Conservation (phyloP, 345 rosid species). For the Cochlearia excelsa region DNA sequence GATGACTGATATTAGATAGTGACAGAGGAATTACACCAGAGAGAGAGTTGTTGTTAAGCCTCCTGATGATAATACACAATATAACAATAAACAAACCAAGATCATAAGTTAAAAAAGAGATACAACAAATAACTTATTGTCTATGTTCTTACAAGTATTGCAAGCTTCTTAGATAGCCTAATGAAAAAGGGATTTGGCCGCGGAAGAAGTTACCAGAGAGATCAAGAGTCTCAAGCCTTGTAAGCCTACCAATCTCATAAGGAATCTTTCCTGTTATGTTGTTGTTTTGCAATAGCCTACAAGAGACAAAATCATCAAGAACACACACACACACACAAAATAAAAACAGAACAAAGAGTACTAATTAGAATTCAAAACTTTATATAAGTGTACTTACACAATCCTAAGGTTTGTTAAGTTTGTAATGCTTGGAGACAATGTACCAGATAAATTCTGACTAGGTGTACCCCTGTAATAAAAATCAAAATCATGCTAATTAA, state of each 20-base stretch:
- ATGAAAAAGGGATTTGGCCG: conserved; percentile 62
- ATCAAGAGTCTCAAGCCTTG: conserved; percentile 82
- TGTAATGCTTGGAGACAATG: conserved; percentile 80
- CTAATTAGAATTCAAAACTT: background rate
- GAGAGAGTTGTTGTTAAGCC: conserved; percentile 88
- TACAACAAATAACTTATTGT: too few species aligned
- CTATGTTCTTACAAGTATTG: conserved; percentile 70
- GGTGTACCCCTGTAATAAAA: conserved; percentile 64
- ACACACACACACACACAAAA: background rate
- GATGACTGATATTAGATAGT: conserved; percentile 82
- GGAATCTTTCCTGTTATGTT: conserved; percentile 90
- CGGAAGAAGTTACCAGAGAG: conserved; percentile 75
- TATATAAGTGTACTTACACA: conserved; percentile 48
- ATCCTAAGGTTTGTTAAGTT: conserved; percentile 85
- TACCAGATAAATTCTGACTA: conserved; percentile 83
- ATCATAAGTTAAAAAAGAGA: background rate
- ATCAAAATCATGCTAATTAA: background rate
- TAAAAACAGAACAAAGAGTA: background rate
- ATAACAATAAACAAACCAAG: background rate
- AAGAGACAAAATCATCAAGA: conserved; percentile 13
- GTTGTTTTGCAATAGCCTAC: conserved; percentile 79
- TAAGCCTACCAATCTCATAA: conserved; percentile 65
- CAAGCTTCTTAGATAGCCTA: conserved; percentile 60
- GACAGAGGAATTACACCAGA: conserved; percentile 63
- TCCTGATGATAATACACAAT: conserved; percentile 44